Base-by-base conservation (phyloP, 2,329 filamentous ascomycete species). In the Penicillium palitans region DNA sequence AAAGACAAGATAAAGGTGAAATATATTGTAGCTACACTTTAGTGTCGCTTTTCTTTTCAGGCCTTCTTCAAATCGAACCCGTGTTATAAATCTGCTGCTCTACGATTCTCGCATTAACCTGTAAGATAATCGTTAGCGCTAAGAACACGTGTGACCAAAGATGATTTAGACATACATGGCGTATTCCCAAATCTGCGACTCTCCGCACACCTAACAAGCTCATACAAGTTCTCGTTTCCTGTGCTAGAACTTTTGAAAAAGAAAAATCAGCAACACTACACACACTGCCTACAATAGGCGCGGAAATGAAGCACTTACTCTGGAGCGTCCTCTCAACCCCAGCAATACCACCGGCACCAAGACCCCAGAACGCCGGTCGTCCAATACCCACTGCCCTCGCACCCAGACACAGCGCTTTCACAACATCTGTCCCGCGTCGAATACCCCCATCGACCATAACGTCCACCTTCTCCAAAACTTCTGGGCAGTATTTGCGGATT, bases 381-480 rank as follows among this genome's bases (percentile, higher is more conserved):
- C 80, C 81, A 8, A 83, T 72, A 0, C 80, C 79, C 2, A 82
- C 81, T 13, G 79, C 80, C 1, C 74, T 79, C 1, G 80, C 81
- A 0, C 81, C 81, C 0, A 83, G 71, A 5, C 77, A 78, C 19
- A 83, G 66, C 1, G 78, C 78, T 59, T 83, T 83, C 24, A 83
- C 72, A 6, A 83, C 76, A 57, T 83, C 81, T 0, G 79, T 78
- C 0, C 81, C 81, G 7, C 80, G 75, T 37, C 75, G 74, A 48
- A 83, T 76, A 1, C 80, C 81, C n/a, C 80, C 78, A 58, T 83
- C 81, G 12, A 83, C 72, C 27, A 78, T 78, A 3, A 83, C 70
- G 54, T 83, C 78, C 48, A 82, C 69, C 53, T 75, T 73, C 19
- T 71, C 69, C 56, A 80, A 78, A 2, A 78, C 72, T 40, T 80